phyloP scores from a whole-genome alignment of 345 rosid species.

The Gossypium turneri region DNA sequence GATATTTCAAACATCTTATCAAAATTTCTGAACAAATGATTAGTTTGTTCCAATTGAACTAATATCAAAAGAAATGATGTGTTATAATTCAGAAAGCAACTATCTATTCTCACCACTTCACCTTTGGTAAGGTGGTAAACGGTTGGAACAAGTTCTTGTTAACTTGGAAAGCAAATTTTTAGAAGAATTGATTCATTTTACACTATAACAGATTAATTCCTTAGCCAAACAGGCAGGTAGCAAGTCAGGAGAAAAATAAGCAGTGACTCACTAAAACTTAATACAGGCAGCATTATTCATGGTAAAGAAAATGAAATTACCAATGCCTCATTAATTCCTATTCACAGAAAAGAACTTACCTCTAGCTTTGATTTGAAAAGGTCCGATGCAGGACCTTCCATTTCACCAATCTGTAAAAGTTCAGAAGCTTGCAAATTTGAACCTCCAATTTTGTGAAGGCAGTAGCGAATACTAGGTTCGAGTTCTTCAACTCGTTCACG shows the following conservation, averaged over 20 bases:
- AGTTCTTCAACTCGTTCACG: constrained; percentile 97
- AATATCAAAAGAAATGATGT: not conserved
- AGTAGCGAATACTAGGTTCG: constrained; percentile 88
- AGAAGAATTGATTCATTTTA: not conserved
- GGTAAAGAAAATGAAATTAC: not conserved
- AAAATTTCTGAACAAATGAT: not conserved
- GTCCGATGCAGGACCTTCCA: constrained; percentile 97
- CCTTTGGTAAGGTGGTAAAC: not conserved
- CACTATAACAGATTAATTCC: not conserved
- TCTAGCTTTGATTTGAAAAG: constrained; percentile 93
- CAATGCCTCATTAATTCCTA: not conserved
- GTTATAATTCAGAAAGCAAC: not conserved
- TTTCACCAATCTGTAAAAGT: constrained; percentile 85
- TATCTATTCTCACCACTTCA: not conserved
- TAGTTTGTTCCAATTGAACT: not conserved
- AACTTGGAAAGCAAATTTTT: not conserved
- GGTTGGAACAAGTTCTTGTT: not conserved
- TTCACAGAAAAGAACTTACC: constrained; percentile 37
- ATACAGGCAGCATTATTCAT: not conserved
- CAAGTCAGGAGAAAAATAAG: not conserved
- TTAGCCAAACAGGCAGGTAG: not conserved
- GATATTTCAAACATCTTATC: not conserved
- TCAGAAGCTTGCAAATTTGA: constrained; percentile 89
- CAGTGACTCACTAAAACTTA: not conserved
- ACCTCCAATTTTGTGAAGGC: constrained; percentile 89